Evolutionary conservation across 129 eudicot species (phyloP).

Genomic region (Deinandra increscens): DNA sequence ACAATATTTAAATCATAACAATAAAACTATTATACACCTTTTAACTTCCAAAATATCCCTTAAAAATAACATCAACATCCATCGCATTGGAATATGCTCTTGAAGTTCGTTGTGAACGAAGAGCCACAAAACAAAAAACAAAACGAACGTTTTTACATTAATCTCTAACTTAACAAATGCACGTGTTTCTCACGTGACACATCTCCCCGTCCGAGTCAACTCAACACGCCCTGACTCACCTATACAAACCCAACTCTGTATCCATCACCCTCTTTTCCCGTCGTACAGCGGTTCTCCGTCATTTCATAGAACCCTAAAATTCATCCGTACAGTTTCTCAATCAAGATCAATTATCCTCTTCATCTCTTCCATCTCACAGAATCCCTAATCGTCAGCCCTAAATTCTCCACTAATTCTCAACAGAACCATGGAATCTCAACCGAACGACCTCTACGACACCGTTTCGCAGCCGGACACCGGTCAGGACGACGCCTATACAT

Average conservation of each 20-base stretch:
- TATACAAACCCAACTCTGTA: neutral
- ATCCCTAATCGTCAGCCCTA: neutral
- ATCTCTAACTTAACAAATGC: neutral
- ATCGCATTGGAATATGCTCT: too few species aligned
- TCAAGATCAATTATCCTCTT: neutral
- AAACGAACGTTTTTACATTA: too few species aligned
- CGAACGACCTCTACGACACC: constrained; percentile 74
- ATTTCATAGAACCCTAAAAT: constrained; percentile 7
- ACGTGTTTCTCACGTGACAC: constrained; percentile 6
- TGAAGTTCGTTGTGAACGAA: too few species aligned
- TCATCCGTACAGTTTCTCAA: neutral
- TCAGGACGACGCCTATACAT: constrained; percentile 83
- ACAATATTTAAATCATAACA: too few species aligned
- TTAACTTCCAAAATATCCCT: too few species aligned
- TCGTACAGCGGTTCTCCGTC: neutral
- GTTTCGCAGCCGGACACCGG: constrained; percentile 96
- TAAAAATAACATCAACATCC: too few species aligned
- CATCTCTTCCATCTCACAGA: neutral
- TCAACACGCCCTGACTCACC: constrained; percentile 13
- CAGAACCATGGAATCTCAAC: constrained; percentile 57
- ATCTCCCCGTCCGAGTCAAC: neutral
- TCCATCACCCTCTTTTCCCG: neutral
- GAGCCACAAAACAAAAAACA: too few species aligned
- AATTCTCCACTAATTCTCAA: neutral
- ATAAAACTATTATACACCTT: too few species aligned